Base-by-base conservation (phyloP, 192 early-diverging fungal species). In the Umbelopsis isabellina region DNA sequence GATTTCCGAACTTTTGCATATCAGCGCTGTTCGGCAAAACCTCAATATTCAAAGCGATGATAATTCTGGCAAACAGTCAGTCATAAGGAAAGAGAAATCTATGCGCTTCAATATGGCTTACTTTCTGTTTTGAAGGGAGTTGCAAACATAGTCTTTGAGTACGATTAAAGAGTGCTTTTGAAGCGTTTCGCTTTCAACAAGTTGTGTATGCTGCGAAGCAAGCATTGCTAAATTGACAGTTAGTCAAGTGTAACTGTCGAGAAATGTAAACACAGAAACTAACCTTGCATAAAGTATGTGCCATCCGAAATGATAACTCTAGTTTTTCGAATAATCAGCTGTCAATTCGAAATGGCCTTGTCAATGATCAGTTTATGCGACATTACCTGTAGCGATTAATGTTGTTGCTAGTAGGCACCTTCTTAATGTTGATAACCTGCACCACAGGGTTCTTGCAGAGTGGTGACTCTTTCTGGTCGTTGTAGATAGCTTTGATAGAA, bases 291-390 rank as follows among this genome's bases (percentile, higher is more conserved):
- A 37, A 83, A 86, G 68, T 87, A 46, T 15, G 23, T 55, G 35
- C 91, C 90, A 75, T 93, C 91, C 9, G 88, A 90, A 21, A 93
- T 72, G 1, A 93, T 76, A 10, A 88, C 49, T 67, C 90, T 89
- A 37, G 20, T 33, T 11, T 4, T 30, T 37, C 27, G 41, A 35
- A 46, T n/a, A 15, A 20, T 30, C 41, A 45, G 8, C 9, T 23
- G 33, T 49, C 49, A 27, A 48, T 68, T 49, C 25, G 6, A 18
- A 48, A 20, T n/a, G n/a, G 18, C 35, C 52, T 23, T 1, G 53
- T 41, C 23, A 44, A 51, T 30, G 35, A 51, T 48, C 11, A 7
- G 27, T 11, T 47, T 8, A 44, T 53, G 44, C 27, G 51, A 47
- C 11, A 5, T 18, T 80, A 80, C 82, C 82, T 80, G 71, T 81